Conservation (phyloP, 441 rosid species). For the Geranium incanum region DNA sequence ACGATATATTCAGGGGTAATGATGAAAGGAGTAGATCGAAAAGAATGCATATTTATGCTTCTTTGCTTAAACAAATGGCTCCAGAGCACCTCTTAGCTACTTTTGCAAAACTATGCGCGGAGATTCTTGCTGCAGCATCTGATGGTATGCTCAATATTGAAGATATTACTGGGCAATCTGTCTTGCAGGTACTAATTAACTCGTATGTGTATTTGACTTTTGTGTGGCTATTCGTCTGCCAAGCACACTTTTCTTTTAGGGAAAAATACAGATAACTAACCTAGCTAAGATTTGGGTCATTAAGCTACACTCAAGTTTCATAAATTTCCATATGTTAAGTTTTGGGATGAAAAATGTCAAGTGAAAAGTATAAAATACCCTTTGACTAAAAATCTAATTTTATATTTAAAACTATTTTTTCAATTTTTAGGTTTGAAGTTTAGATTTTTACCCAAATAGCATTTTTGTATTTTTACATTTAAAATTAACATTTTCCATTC, state of each 20-base stretch:
- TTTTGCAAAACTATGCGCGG: slow-evolving; percentile 87
- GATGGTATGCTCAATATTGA: slow-evolving; percentile 79
- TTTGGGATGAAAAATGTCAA: too few relatives aligned
- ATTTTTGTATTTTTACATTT: too few relatives aligned
- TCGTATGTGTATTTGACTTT: background rate
- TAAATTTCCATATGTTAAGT: too few relatives aligned
- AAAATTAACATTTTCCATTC: too few relatives aligned
- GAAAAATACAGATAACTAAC: too few relatives aligned
- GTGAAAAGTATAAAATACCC: too few relatives aligned
- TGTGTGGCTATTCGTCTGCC: background rate
- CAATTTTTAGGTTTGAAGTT: too few relatives aligned
- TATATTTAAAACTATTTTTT: too few relatives aligned
- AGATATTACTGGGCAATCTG: slow-evolving; percentile 68
- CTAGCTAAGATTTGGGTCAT: too few relatives aligned
- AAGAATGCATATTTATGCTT: slow-evolving; percentile 72
- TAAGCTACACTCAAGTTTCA: too few relatives aligned
- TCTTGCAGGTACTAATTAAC: slow-evolving; percentile 55
- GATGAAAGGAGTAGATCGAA: slow-evolving; percentile 69
- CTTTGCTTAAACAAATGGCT: slow-evolving; percentile 91
- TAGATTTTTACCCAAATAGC: too few relatives aligned
- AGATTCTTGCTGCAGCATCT: slow-evolving; percentile 88
- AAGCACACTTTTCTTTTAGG: background rate
- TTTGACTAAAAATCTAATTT: too few relatives aligned
- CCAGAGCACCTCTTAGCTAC: slow-evolving; percentile 93
- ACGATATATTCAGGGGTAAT: slow-evolving; percentile 38